Percentiles rank a stretch among this genome's conserved stretches.
Conservation (phyloP, 495 filamentous ascomycete genomes). For the Aspergillus sparsus region DNA sequence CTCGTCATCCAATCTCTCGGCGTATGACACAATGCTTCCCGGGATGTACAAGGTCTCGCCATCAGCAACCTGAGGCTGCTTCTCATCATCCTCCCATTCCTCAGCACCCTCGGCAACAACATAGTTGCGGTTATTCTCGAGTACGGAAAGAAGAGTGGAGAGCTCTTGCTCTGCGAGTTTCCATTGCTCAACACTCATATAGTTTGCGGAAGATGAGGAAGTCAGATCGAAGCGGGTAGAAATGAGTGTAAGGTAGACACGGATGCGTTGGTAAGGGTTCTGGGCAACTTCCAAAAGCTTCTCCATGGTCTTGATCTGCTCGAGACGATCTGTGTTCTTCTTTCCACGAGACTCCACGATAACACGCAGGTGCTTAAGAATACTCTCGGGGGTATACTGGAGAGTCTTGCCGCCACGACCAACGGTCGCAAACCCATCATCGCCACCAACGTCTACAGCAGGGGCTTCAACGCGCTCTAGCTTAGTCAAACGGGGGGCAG, state of each 20-base stretch:
- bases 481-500: slow-evolving; percentile 41
- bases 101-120: slow-evolving; percentile 89
- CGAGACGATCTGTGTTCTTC: slow-evolving; percentile 94
- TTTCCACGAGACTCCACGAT: slow-evolving; percentile 95
- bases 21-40: slow-evolving; percentile 89
- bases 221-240: slow-evolving; percentile 94
- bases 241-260: slow-evolving; percentile 87
- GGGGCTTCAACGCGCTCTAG: slow-evolving; percentile 48
- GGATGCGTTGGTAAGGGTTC: slow-evolving; percentile 91
- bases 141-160: slow-evolving; percentile 68
- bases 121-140: slow-evolving; percentile 75
- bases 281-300: slow-evolving; percentile 85
- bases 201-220: slow-evolving; percentile 69
- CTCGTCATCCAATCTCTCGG: slow-evolving; percentile 95
- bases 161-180: slow-evolving; percentile 90
- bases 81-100: slow-evolving; percentile 99
- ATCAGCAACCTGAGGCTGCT: slow-evolving; percentile 67
- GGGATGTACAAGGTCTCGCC: slow-evolving; percentile 85
- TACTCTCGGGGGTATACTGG: slow-evolving; percentile 93
- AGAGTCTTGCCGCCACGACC: slow-evolving; percentile 83
- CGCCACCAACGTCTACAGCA: slow-evolving; percentile 58
- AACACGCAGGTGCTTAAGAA: slow-evolving; percentile 89
- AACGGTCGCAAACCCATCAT: slow-evolving; percentile 85
- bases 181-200: slow-evolving; percentile 97
- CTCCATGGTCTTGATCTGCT: slow-evolving; percentile 97